Conservation (phyloP, 345 rosid species). For the Brassica carinata region DNA sequence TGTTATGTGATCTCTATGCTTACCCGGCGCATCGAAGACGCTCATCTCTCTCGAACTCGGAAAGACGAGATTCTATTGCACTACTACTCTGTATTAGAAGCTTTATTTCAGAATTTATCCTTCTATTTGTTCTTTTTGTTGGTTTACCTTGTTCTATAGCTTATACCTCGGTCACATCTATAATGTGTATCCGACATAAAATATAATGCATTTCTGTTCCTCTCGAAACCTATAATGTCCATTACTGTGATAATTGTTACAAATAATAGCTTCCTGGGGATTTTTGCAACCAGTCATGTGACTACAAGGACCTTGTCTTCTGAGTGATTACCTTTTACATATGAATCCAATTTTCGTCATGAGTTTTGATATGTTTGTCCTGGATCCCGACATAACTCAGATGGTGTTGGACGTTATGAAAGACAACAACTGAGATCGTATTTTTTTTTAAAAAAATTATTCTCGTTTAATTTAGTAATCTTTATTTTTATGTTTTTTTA, state of each 20-base stretch:
- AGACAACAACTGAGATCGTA: no score
- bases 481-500: no score
- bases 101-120: conserved; percentile 2
- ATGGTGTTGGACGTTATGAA: no score
- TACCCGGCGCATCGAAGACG: conserved; percentile 75
- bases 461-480: no score
- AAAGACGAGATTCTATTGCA: conserved; percentile 31
- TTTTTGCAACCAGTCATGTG: conserved; percentile 10
- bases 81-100: conserved; percentile 1
- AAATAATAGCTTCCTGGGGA: neutral
- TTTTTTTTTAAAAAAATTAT: no score
- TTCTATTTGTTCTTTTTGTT: neutral
- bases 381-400: no score
- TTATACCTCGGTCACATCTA: neutral
- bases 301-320: conserved; percentile 3
- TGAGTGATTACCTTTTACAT: conserved; percentile 5
- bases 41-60: conserved; percentile 49
- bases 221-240: neutral
- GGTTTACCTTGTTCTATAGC: conserved; percentile 4
- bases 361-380: neutral
- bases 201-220: conserved; percentile 10
- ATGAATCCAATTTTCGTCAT: neutral
- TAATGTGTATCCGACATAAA: conserved; percentile 1
- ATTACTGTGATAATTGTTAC: no score
- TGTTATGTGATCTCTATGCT: conserved; percentile 72